Conservation (phyloP, 2,329 filamentous ascomycete species). For the Xylaria multiplex region DNA sequence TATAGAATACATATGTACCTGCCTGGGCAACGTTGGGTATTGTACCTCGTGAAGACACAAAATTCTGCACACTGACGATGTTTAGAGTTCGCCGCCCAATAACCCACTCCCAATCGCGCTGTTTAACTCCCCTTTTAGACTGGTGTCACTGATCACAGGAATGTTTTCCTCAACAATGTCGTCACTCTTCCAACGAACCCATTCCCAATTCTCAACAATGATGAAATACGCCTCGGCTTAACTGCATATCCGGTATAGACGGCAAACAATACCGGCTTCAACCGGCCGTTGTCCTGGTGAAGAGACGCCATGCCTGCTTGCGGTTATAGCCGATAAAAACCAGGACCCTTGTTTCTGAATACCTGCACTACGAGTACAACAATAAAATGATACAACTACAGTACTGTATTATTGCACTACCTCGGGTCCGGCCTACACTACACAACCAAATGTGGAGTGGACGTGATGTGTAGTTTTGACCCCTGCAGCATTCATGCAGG, state of each 20-base stretch:
- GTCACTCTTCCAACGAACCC: constrained; percentile 4
- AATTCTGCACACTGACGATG: constrained; percentile 20
- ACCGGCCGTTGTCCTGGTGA: neutral
- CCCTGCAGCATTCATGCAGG: neutral
- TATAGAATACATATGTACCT: too few relatives aligned
- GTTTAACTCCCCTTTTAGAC: neutral
- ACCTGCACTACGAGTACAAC: neutral
- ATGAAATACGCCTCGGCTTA: neutral
- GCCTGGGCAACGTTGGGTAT: neutral
- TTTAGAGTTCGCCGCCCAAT: constrained; percentile 7
- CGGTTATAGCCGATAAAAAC: constrained; percentile 11
- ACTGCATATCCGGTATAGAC: too few relatives aligned
- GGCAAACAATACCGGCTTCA: constrained; percentile 11
- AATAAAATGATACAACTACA: neutral
- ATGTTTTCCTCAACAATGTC: constrained; percentile 15
- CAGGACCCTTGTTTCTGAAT: neutral
- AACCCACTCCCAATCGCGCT: too few relatives aligned
- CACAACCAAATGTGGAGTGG: neutral
- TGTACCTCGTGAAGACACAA: constrained; percentile 13
- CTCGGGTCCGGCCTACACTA: neutral
- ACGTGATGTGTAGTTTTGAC: neutral
- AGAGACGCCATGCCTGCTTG: constrained; percentile 13
- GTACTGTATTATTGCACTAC: too few relatives aligned
- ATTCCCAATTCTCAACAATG: neutral
- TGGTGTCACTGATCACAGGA: neutral